These are phyloP conservation scores for Suaeda aralocaspica DNA, from an alignment of 148 eudicot species.

Conservation along the genomic window DNA sequence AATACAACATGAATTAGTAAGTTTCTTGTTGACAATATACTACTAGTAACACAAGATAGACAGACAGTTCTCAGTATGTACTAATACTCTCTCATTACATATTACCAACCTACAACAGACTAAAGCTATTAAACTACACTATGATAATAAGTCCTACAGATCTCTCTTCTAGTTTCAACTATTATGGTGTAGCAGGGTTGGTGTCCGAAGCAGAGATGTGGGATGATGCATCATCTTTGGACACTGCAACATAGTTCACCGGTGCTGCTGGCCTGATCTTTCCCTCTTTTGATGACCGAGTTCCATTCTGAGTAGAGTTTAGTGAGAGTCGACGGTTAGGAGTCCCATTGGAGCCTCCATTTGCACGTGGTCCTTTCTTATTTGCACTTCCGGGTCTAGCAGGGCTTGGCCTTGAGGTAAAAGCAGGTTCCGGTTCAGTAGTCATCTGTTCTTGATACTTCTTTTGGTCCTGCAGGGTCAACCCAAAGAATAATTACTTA, in stretches of 20 bases:
- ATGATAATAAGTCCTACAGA: conserved; percentile 18
- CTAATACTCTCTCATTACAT: conserved; percentile 20
- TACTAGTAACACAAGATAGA: conserved; percentile 17
- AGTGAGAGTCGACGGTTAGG: conserved; percentile 65
- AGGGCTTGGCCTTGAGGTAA: conserved; percentile 83
- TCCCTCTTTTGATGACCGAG: conserved; percentile 65
- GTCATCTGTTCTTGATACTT: conserved; percentile 70
- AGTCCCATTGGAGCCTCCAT: conserved; percentile 68
- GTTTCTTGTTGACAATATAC: conserved; percentile 25
- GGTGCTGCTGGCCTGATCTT: conserved; percentile 73
- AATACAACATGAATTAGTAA: conserved; percentile 27
- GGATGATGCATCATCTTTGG: conserved; percentile 78
- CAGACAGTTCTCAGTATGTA: conserved; percentile 26
- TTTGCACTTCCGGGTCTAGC: conserved; percentile 59
- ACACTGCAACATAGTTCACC: conserved; percentile 62
- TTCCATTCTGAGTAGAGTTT: conserved; percentile 57
- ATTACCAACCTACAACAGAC: conserved; percentile 28
- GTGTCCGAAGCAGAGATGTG: conserved; percentile 69
- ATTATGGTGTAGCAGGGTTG: conserved; percentile 59
- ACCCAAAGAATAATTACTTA: conserved; percentile 4
- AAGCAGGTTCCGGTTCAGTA: conserved; percentile 60
- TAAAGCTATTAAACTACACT: conserved; percentile 22
- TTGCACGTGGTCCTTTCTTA: conserved; percentile 83
- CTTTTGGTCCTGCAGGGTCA: conserved; percentile 68
- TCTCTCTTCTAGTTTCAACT: conserved; percentile 22